Percentiles rank a stretch among this genome's conserved stretches.
These are phyloP conservation scores for Aspergillus phoenicis DNA, from an alignment of 2,329 filamentous ascomycete species.

Conservation along the genomic window DNA sequence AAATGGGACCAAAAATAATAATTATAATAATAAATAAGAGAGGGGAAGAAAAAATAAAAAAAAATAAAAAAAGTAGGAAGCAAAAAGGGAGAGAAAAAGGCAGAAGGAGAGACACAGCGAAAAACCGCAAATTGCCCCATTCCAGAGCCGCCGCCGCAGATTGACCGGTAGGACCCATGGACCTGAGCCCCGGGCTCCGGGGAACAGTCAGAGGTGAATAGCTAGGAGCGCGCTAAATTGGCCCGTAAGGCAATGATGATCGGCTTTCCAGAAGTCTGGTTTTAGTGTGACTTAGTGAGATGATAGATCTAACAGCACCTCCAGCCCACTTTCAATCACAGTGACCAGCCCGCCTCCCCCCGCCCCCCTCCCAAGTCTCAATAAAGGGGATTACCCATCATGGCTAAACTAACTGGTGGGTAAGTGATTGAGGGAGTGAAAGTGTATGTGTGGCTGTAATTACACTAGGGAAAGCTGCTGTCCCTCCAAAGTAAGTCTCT, in stretches of 20 bases:
- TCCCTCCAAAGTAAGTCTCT: not conserved
- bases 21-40: conserved; percentile 17
- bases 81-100: conserved; percentile 8
- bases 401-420: not conserved
- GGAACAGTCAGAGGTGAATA: conserved; percentile 34
- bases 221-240: conserved; percentile 35
- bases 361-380: not conserved
- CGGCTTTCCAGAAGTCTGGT: conserved; percentile 39
- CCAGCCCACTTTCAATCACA: conserved; percentile 18
- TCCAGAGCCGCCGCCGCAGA: conserved; percentile 27
- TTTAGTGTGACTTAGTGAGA: conserved; percentile 39
- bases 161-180: conserved; percentile 32
- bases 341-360: conserved; percentile 21
- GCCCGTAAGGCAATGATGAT: conserved; percentile 37
- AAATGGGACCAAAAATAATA: conserved; percentile 12
- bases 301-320: conserved; percentile 40
- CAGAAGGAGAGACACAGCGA: conserved; percentile 13
- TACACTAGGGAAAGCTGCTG: not conserved
- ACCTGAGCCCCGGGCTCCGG: conserved; percentile 38
- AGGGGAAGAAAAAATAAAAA: conserved; percentile 12
- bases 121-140: conserved; percentile 19
- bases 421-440: not conserved
- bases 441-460: not conserved
- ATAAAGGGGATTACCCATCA: conserved; percentile 10
- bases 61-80: conserved; percentile 14